phyloP scores from a whole-genome alignment of 2,329 filamentous ascomycete species.

The Ophiobolus disseminans region DNA sequence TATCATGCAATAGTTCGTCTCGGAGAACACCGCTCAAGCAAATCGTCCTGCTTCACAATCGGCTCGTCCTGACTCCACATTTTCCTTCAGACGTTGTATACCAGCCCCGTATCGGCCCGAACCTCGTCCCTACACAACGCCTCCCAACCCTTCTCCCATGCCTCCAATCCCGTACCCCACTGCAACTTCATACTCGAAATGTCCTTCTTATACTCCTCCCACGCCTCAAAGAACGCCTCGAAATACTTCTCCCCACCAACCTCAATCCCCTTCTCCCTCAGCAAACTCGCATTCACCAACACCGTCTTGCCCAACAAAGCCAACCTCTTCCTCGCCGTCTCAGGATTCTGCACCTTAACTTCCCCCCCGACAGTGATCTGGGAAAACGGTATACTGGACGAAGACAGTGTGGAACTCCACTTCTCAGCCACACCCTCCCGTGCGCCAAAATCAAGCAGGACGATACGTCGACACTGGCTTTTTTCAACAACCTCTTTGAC shows the following conservation, averaged over 20 bases:
- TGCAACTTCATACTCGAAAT: slow-evolving; percentile 19
- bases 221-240: slow-evolving; percentile 18
- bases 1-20: no score
- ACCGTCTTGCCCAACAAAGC: slow-evolving; percentile 2
- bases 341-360: slow-evolving; percentile 12
- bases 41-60: no score
- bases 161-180: slow-evolving; percentile 32
- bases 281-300: slow-evolving; percentile 25
- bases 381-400: slow-evolving; percentile 7
- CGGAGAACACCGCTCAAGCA: no score
- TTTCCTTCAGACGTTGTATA: slow-evolving; percentile 9
- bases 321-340: slow-evolving; percentile 7
- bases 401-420: slow-evolving; percentile 16
- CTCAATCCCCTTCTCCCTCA: slow-evolving; percentile 33
- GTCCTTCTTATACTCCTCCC: slow-evolving; percentile 22
- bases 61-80: no score
- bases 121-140: slow-evolving; percentile 29
- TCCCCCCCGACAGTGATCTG: slow-evolving; percentile 26
- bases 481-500: slow-evolving; percentile 5
- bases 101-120: slow-evolving; percentile 23
- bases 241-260: slow-evolving; percentile 24
- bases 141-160: slow-evolving; percentile 32
- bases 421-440: slow-evolving; percentile 13
- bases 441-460: slow-evolving; percentile 33
- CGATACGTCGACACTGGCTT: slow-evolving; percentile 6